A percentile compares a stretch with the other conserved stretches of the same genome.
These are phyloP conservation scores for Plantago ovata DNA, from an alignment of 257 asterid genomes.

Conservation along the genomic window DNA sequence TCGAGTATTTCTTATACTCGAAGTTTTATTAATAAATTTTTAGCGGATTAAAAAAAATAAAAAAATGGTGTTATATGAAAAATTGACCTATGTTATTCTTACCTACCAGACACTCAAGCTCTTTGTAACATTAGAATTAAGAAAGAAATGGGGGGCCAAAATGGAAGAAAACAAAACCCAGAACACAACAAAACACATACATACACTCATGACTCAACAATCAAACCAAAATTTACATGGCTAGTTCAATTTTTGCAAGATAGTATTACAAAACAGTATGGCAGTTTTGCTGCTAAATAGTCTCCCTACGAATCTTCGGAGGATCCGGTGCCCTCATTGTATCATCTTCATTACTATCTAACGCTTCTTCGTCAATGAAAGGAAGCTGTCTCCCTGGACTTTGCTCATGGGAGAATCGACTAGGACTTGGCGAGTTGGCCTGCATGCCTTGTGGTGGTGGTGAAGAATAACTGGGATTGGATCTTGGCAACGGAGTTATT, in stretches of 20 bases:
- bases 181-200: constrained; percentile 5
- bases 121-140: no score
- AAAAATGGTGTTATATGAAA: no score
- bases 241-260: constrained; percentile 1
- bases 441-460: constrained; percentile 14
- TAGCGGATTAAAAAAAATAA: no score
- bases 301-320: constrained; percentile 39
- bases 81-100: no score
- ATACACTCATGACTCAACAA: constrained; percentile 18
- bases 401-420: constrained; percentile 29
- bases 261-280: neutral
- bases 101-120: no score
- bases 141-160: no score
- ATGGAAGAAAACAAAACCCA: neutral
- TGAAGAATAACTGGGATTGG: constrained; percentile 23
- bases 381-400: constrained; percentile 43
- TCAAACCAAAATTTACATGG: constrained; percentile 6
- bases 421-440: constrained; percentile 43
- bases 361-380: constrained; percentile 34
- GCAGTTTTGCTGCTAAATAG: constrained; percentile 21
- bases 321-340: constrained; percentile 46
- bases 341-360: constrained; percentile 28
- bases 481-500: constrained; percentile 46
- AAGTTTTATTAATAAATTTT: no score
- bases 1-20: no score